Base-by-base conservation (phyloP, 73 alveolate genomes). In the Tetrahymena borealis region DNA sequence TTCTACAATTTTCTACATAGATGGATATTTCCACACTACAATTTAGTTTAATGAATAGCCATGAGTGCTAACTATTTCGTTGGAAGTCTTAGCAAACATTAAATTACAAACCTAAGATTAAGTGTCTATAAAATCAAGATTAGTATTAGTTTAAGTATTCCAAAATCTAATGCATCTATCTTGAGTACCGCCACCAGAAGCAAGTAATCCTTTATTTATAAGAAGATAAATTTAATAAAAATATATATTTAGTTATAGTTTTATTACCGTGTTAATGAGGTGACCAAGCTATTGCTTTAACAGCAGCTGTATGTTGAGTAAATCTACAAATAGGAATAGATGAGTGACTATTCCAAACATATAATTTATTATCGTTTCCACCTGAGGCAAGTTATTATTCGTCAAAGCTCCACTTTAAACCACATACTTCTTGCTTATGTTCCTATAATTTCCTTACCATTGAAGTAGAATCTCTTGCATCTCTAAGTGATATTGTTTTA, bases 121-220 rank as follows among this genome's bases (percentile, higher is more conserved):
- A 33, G 99, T 98, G 94, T 98, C 99, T 39, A 98, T 94, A 78
- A 94, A 93, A 92, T 96, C 94, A 18, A 96, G 90, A 39, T 94
- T 96, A 91, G 96, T 91, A 32, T 92, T 91, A 15, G 99, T 97
- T 31, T 95, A 94, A 12, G 99, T 98, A 95, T 98, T 98, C 98
- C 99, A 98, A 94, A 98, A 98, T 32, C 99, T 93, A 24, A 98
- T 96, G 78, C 99, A 96, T 90, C 99, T 94, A 91, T 98, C 99
- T 10, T 99, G 98, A 39, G 99, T 97, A 35, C 99, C 99, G 1
- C 99, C 99, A 10, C 99, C 99, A 5, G 98, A 93, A 2, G 99
- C 98, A 32, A 98, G 92, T 32, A 98, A 93, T n/a, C 85, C 85
- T 60, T 24, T 0, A 60, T 24, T 60, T 60, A 20, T n/a, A 60